phyloP scores from a whole-genome alignment of 768 basidiomycete species.

The Tricholoma bakamatsutake region DNA sequence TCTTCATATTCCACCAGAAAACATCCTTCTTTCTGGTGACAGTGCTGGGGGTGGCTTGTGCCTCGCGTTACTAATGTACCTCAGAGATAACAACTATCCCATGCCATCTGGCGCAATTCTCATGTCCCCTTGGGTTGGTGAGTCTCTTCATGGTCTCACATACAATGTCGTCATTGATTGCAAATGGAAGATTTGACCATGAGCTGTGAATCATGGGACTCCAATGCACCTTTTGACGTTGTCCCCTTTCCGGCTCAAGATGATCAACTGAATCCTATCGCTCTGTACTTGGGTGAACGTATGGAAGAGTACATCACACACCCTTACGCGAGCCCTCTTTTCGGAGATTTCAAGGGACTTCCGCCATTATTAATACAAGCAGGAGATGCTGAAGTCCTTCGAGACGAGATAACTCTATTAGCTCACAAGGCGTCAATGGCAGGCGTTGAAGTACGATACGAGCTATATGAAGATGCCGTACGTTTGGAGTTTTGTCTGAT shows the following conservation, averaged over 20 bases:
- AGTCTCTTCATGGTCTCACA: conserved; percentile 26
- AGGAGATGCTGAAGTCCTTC: conserved; percentile 92
- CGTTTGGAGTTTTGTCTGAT: conserved; percentile 20
- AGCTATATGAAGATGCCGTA: conserved; percentile 88
- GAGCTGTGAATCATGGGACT: conserved; percentile 98
- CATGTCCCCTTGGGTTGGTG: conserved; percentile 95
- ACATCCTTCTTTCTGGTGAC: conserved; percentile 85
- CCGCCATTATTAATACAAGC: conserved; percentile 90
- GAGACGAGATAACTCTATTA: conserved; percentile 87
- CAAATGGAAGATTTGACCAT: conserved; percentile 72
- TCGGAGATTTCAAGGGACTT: conserved; percentile 80
- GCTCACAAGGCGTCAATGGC: conserved; percentile 89
- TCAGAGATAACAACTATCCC: conserved; percentile 85
- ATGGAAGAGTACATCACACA: conserved; percentile 85
- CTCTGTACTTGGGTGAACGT: conserved; percentile 85
- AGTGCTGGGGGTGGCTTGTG: conserved; percentile 90
- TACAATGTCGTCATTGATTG: conserved; percentile 3
- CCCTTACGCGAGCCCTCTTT: conserved; percentile 93
- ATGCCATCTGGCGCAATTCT: conserved; percentile 82
- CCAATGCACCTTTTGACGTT: conserved; percentile 82
- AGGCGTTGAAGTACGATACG: conserved; percentile 82
- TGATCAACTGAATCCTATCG: conserved; percentile 89
- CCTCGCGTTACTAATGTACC: conserved; percentile 85
- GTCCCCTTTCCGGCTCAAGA: conserved; percentile 66
- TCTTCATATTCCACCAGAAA: conserved; percentile 85